phyloP scores from a whole-genome alignment of 228 moss, liverwort and hornwort genomes.

The Sphagnum magellanicum region DNA sequence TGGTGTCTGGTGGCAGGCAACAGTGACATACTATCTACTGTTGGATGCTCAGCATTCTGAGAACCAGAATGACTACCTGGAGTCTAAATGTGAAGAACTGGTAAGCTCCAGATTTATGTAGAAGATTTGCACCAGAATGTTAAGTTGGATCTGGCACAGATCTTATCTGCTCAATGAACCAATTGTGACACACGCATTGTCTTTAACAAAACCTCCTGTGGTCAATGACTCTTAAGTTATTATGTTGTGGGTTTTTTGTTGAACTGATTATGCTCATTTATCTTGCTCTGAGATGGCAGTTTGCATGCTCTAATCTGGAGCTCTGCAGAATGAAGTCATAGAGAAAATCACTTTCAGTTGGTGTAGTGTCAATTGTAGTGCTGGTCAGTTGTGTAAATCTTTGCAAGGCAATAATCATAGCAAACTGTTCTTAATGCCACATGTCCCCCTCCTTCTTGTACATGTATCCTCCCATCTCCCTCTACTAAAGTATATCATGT shows the following conservation, averaged over 20 bases:
- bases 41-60: conserved; percentile 73
- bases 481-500: background rate
- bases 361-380: background rate
- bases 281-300: too few relatives aligned
- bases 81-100: conserved; percentile 69
- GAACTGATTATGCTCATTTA: too few relatives aligned
- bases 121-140: background rate
- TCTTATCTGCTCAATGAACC: too few relatives aligned
- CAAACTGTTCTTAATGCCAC: background rate
- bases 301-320: too few relatives aligned
- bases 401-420: background rate
- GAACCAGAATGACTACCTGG: conserved; percentile 66
- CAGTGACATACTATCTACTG: conserved; percentile 80
- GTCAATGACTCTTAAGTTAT: too few relatives aligned
- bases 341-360: background rate
- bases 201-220: too few relatives aligned
- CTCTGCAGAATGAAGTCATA: too few relatives aligned
- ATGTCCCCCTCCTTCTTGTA: background rate
- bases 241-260: too few relatives aligned
- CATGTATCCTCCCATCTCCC: background rate
- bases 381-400: background rate
- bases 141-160: too few relatives aligned
- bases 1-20: conserved; percentile 44
- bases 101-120: conserved; percentile 34
- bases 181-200: too few relatives aligned